These are phyloP conservation scores for Chrysoporthe austroafricana DNA, from an alignment of 2,329 filamentous ascomycete species.

Conservation along the genomic window DNA sequence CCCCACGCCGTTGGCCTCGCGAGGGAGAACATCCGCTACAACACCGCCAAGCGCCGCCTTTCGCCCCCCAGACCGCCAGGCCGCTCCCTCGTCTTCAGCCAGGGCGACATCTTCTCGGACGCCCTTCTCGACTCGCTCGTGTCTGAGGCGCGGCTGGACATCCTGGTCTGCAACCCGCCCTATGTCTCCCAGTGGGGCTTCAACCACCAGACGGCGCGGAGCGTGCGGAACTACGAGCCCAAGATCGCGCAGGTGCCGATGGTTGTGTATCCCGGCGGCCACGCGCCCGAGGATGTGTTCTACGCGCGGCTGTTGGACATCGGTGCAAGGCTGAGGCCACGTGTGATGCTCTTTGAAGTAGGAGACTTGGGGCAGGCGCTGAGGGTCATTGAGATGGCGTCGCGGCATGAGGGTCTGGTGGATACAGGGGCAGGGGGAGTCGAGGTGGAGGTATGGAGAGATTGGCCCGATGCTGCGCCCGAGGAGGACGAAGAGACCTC, in stretches of 20 bases:
- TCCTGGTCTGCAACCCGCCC: constrained; percentile 87
- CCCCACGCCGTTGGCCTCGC: constrained; percentile 67
- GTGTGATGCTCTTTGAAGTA: constrained; percentile 70
- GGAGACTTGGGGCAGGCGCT: constrained; percentile 70
- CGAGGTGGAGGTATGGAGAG: constrained; percentile 71
- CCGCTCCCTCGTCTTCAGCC: constrained; percentile 26
- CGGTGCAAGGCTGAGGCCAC: constrained; percentile 52
- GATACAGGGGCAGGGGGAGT: constrained; percentile 36
- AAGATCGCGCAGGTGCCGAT: constrained; percentile 72
- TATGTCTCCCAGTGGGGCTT: constrained; percentile 77
- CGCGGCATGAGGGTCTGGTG: constrained; percentile 32
- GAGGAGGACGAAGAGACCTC: constrained; percentile 34
- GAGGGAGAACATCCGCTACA: constrained; percentile 62
- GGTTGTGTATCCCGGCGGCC: constrained; percentile 27
- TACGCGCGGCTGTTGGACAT: constrained; percentile 68
- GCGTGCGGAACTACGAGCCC: constrained; percentile 83
- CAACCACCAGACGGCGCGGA: constrained; percentile 65
- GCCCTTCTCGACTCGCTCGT: constrained; percentile 12
- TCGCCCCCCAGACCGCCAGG: constrained; percentile 30
- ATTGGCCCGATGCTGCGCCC: constrained; percentile 57
- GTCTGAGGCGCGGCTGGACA: constrained; percentile 46
- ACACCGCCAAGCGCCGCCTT: constrained; percentile 39
- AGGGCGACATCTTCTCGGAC: constrained; percentile 51
- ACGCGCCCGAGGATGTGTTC: constrained; percentile 58
- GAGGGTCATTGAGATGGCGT: constrained; percentile 60